Conservation (phyloP, 495 filamentous ascomycete species). For the Poronia punctata region DNA sequence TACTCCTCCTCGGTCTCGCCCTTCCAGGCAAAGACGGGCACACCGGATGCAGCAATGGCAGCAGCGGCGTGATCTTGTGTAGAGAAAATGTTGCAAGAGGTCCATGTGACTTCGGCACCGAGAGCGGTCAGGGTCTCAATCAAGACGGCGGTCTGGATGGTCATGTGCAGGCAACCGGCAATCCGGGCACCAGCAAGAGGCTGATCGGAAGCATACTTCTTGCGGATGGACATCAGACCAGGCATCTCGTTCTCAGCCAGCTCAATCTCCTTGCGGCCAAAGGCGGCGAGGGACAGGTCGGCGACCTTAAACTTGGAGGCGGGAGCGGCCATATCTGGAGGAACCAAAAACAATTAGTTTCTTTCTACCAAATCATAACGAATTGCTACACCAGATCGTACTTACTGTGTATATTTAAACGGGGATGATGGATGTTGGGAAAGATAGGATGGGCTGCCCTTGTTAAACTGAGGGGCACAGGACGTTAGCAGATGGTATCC, state of each 20-base stretch:
- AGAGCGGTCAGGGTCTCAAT: constrained; percentile 94
- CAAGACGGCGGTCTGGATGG: constrained; percentile 97
- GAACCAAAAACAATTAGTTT: constrained; percentile 8
- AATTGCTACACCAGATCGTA: too few relatives aligned
- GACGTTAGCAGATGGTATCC: background rate
- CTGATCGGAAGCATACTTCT: constrained; percentile 87
- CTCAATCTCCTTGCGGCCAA: constrained; percentile 98
- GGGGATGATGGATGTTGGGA: too few relatives aligned
- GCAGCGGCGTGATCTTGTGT: constrained; percentile 98
- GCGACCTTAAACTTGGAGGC: constrained; percentile 96
- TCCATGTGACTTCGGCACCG: constrained; percentile 97
- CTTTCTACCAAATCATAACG: too few relatives aligned
- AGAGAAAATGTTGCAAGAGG: constrained; percentile 98
- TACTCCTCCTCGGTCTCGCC: constrained; percentile 99
- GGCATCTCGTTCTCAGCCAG: constrained; percentile 98
- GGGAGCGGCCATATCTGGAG: constrained; percentile 63
- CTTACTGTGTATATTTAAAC: too few relatives aligned
- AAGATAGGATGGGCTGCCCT: background rate
- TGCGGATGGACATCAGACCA: constrained; percentile 90
- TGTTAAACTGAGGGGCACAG: constrained; percentile 1
- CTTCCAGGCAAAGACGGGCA: constrained; percentile 99
- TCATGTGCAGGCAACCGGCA: constrained; percentile 99
- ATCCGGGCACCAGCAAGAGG: constrained; percentile 83
- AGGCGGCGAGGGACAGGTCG: constrained; percentile 94
- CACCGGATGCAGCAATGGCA: constrained; percentile 87